A percentile compares a stretch with the other conserved stretches of the same genome.
Conservation (phyloP, 345 rosid genomes). For the Arabidopsis arenosa region DNA sequence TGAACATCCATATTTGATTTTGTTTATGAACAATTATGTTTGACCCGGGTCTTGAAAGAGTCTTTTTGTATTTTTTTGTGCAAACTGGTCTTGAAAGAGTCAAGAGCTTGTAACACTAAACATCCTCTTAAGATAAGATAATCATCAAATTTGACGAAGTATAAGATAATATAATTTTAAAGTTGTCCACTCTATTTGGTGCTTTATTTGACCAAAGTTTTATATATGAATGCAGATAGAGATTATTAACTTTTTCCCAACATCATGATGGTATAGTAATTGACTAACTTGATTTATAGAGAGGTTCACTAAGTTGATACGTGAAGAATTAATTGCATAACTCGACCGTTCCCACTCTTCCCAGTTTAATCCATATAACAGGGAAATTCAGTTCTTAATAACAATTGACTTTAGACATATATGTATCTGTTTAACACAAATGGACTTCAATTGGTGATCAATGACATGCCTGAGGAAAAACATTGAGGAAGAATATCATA, state of each 20-base stretch:
- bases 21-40: neutral
- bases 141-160: neutral
- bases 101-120: slow-evolving; percentile 33
- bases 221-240: neutral
- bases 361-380: neutral
- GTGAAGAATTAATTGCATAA: neutral
- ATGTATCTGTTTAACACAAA: neutral
- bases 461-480: no score
- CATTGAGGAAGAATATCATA: neutral
- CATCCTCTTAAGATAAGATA: slow-evolving; percentile 20
- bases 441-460: neutral
- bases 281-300: neutral
- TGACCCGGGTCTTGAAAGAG: neutral
- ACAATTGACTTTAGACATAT: neutral
- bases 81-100: slow-evolving; percentile 26
- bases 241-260: neutral
- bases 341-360: slow-evolving; percentile 1
- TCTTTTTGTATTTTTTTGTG: no score
- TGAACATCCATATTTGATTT: neutral
- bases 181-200: neutral
- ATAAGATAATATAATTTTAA: neutral
- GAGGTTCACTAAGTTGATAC: neutral
- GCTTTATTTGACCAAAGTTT: neutral
- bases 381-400: no score
- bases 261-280: neutral